phyloP scores from a whole-genome alignment of 2,329 filamentous ascomycete species.

The Exserohilum rostratum region DNA sequence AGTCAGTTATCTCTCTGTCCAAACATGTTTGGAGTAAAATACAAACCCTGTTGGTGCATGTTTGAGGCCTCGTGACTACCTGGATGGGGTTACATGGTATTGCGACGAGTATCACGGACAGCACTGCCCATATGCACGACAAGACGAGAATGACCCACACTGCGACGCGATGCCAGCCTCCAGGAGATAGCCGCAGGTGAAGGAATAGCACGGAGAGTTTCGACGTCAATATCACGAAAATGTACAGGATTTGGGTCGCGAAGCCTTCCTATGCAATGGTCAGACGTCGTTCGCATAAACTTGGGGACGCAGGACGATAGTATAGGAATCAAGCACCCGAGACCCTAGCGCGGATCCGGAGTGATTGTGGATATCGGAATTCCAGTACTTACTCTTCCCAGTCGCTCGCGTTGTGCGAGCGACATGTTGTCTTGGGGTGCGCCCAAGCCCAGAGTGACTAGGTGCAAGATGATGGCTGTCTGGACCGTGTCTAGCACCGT shows the following conservation, averaged over 20 bases:
- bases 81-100: constrained; percentile 33
- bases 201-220: constrained; percentile 38
- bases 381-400: constrained; percentile 33
- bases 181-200: constrained; percentile 38
- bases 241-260: constrained; percentile 38
- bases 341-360: constrained; percentile 15
- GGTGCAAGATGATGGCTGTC: constrained; percentile 32
- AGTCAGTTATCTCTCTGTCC: background rate
- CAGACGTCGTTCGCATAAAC: constrained; percentile 11
- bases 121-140: constrained; percentile 30
- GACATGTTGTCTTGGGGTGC: constrained; percentile 21
- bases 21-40: background rate
- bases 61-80: constrained; percentile 19
- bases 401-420: constrained; percentile 19
- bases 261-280: constrained; percentile 35
- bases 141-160: constrained; percentile 25
- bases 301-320: no score
- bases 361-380: background rate
- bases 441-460: constrained; percentile 36
- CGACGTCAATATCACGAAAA: constrained; percentile 35
- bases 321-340: constrained; percentile 12
- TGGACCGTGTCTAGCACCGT: constrained; percentile 33
- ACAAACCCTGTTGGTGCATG: constrained; percentile 33
- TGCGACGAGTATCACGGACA: constrained; percentile 33
- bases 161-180: constrained; percentile 25